Evolutionary conservation across 495 filamentous ascomycete species (phyloP), one percentile per base, ranked within the genome.

Genomic region (Xylaria curta): DNA sequence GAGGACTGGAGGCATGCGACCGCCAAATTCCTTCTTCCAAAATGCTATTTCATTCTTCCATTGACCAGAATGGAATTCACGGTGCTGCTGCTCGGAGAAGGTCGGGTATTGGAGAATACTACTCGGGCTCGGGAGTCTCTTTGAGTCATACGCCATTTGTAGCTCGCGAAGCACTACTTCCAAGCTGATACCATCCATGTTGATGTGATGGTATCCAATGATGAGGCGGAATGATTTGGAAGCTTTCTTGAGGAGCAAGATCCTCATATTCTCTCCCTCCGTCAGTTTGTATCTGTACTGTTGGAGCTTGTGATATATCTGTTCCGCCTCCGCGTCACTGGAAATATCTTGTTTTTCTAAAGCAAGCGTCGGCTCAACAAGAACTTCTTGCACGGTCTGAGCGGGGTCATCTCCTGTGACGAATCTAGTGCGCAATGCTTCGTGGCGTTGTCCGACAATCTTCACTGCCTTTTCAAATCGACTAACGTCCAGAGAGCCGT

Each of bases 381-480:
- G 44, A 9, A 79, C 44, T 0, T 33, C 73, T 59, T 69, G 64
- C 46, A 66, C 26, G 3, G 49, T 4, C 8, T 54, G 47, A 47
- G 44, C 44, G 3, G 44, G 15, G 19, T 78, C 73, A 65, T 66
- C 19, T 13, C 9, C 28, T 15, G 8, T 31, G 49, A 80, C 74
- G 67, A 86, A 86, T 42, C 74, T 76, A 1, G 84, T 86, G 0
- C 84, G 72, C 0, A 84, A 46, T 0, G 81, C 70, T 69, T 87
- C 84, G 59, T 87, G 85, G 8, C 77, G 77, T 8, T 76, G 64
- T 0, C 58, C 75, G 5, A 82, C 72, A 2, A 51, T 6, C 3
- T 72, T 49, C 1, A 84, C 49, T 6, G 84, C 83, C 4, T 53
- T 44, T 1, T 74, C 59, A 9, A 86, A 72, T 1, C 54, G 31